Base-by-base conservation (phyloP, 1,284 basidiomycete species). In the Heliocybe sulcata region DNA sequence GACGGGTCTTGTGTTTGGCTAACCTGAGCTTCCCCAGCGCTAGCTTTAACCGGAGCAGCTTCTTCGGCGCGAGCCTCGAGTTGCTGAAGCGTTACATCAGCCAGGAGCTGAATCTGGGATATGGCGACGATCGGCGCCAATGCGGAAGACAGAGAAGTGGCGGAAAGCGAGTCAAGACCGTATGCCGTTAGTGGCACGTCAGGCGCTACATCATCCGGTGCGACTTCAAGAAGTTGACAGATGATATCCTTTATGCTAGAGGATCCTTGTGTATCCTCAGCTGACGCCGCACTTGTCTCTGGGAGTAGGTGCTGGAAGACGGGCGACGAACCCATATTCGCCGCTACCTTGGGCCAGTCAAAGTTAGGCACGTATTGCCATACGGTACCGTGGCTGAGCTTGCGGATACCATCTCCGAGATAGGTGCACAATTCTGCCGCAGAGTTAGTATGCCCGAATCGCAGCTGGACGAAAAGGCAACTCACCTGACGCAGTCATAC, bases 131-230 rank as follows among this genome's bases (percentile, higher is more conserved):
- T 57, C 0, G 67, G 60, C 3, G 67, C 65, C 25, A 75, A 63
- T 1, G 63, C 63, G 48, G 65, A 64, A 4, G 72, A 69, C 12
- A 74, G 60, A 11, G 67, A 63, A 1, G 67, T 67, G 1, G 74
- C 73, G 2, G 68, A 65, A 1, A 75, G 63, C 0, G 74, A 76
- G 57, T 76, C 74, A 14, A 75, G 62, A 12, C 74, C 75, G 52
- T 73, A 76, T 2, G 68, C 63, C 2, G 70, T 72, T 50, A 77
- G 63, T 0, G 74, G 75, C 1, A 73, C 69, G 27, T 72, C 68
- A 2, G 59, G 56, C 14, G 65, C 64, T 47, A 76, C 66, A 48
- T 74, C 72, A 27, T 65, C 62, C 12, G 58, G 47, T 0, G 66
- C 57, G 20, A 75, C 58, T 38, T 69, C 70, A 10, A 75, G 58